Evolutionary conservation across 1,284 basidiomycete species (phyloP), one percentile per base, ranked within the genome.

Genomic region (Cystobasidium slooffiae): DNA sequence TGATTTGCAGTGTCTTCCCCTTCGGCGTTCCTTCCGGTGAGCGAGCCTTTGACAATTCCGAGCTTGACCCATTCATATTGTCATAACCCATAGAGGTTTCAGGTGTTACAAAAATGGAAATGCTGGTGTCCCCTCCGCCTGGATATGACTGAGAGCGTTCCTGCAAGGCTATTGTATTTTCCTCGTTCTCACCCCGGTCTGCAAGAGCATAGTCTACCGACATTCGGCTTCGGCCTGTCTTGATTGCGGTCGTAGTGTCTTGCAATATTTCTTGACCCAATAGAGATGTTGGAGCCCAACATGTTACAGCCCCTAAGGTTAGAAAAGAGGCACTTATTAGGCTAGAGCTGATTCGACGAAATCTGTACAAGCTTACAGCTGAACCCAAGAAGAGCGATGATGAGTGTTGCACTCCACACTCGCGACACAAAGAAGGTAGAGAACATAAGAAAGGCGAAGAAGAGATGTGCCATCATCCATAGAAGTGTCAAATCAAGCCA

Each of bases 381-480:
- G 22, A 73, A 73, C 5, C 70, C 63, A 8, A 73, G 43, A 9
- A 73, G 16, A 9, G 62, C 55, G 6, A 73, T 43, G 9, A 73
- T 24, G 9, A 73, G 53, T 37, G 70, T 73, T 20, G 70, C 70
- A 39, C 62, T 65, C 70, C 70, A 73, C 16, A 86, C 83, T 0
- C 79, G 80, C 0, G 77, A 75, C 0, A 83, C 82, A 46, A 85
- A 81, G 76, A 80, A 84, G 78, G 83, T 83, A n/a, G 81, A 83
- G 24, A 81, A 76, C 31, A 83, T 80, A 81, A 86, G 67, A 20
- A 90, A 59, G n/a, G 87, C 88, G 83, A 95, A 89, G 14, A 91
- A 93, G 31, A 93, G 84, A 1, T 94, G 77, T 79, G 96, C 84
- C 10, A 88, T 89, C 3, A 89, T 92, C 94, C 94, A 97, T 75